phyloP scores from a whole-genome alignment of 495 filamentous ascomycete species.

The Talaromyces proteolyticus region DNA sequence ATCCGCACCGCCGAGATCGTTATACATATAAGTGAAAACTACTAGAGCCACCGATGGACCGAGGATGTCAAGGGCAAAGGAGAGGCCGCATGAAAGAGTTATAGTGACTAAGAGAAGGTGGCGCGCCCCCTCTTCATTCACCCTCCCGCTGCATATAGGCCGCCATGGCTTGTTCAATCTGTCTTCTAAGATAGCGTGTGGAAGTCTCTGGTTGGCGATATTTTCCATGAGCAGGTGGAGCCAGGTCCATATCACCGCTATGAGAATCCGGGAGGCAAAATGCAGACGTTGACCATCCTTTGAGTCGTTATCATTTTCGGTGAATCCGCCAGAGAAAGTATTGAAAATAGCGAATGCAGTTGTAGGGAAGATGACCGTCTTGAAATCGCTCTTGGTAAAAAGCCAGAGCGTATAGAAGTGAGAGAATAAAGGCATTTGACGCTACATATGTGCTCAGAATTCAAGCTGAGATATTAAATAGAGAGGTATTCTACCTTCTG shows the following conservation, averaged over 20 bases:
- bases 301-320: background rate
- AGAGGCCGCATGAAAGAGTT: background rate
- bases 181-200: background rate
- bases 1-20: slow-evolving; percentile 23
- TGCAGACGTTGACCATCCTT: background rate
- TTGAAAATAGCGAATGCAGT: slow-evolving; percentile 28
- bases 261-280: background rate
- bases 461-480: background rate
- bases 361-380: slow-evolving; percentile 30
- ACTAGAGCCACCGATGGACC: slow-evolving; percentile 13
- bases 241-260: background rate
- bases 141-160: background rate
- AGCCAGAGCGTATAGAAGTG: slow-evolving; percentile 28
- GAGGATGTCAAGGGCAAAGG: background rate
- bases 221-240: background rate
- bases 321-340: slow-evolving; percentile 5
- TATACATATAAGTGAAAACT: slow-evolving; percentile 22
- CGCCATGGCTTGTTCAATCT: background rate
- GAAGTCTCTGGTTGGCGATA: background rate
- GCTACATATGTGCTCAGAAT: background rate
- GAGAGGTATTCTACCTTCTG: background rate
- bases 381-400: slow-evolving; percentile 32
- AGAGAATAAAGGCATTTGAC: background rate
- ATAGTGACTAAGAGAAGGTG: background rate
- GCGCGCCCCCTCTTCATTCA: background rate